Conservation (phyloP, 495 filamentous ascomycete genomes). For the Penicillium taxi region DNA sequence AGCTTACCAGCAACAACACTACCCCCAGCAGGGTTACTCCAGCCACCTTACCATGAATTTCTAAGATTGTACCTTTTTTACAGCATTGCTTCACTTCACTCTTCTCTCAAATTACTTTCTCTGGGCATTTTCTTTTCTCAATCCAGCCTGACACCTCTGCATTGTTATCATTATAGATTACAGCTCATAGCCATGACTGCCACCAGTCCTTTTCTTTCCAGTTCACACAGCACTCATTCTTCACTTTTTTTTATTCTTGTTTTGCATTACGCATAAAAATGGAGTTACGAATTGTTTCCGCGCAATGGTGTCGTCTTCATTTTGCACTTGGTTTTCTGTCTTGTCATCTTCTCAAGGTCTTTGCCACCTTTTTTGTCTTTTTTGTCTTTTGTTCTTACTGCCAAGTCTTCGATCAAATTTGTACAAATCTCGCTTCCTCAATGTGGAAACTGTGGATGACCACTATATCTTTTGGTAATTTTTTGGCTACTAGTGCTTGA, state of each 20-base stretch:
- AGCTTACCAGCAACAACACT: constrained; percentile 22
- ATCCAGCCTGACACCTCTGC: no score
- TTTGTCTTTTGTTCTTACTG: neutral
- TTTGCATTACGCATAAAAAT: neutral
- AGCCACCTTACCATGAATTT: constrained; percentile 20
- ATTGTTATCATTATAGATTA: no score
- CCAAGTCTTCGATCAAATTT: no score
- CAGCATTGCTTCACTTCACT: constrained; percentile 1
- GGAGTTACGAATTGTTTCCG: neutral
- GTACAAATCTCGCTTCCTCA: no score
- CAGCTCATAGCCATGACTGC: no score
- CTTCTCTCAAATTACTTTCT: constrained; percentile 1
- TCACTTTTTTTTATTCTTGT: neutral
- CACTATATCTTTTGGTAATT: no score
- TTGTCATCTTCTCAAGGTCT: no score
- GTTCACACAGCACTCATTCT: neutral
- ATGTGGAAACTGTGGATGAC: no score
- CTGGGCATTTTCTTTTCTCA: no score
- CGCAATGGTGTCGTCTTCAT: neutral
- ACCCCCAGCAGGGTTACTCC: constrained; percentile 22
- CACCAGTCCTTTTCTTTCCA: neutral
- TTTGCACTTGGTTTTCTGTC: neutral
- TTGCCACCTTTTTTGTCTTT: constrained; percentile 1
- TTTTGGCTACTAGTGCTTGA: no score
- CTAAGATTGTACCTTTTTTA: constrained; percentile 2